These are phyloP conservation scores for Isabelozyma heimii DNA, from an alignment of 805 yeast genomes.

Conservation along the genomic window DNA sequence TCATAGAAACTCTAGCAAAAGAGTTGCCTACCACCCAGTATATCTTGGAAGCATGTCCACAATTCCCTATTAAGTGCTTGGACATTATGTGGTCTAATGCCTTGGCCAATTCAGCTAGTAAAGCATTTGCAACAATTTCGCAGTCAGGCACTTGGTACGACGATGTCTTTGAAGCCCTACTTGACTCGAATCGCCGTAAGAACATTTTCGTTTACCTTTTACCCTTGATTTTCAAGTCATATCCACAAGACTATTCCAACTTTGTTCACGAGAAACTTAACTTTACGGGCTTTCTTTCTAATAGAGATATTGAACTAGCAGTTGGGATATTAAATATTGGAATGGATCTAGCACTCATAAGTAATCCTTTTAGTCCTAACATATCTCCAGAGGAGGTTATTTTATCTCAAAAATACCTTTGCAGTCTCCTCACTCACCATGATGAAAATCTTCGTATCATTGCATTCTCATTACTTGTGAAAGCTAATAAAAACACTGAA, in stretches of 20 bases:
- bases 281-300: conserved; percentile 1
- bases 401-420: conserved; percentile 12
- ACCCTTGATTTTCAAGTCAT: conserved; percentile 58
- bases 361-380: conserved; percentile 5
- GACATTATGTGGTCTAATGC: conserved; percentile 53
- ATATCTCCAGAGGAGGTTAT: conserved; percentile 1
- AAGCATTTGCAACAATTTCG: conserved; percentile 41
- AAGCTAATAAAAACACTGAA: conserved; percentile 59
- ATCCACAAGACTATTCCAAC: conserved; percentile 38
- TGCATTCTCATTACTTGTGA: conserved; percentile 59
- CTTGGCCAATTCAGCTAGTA: conserved; percentile 66
- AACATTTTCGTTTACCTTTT: conserved; percentile 59
- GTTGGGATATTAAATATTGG: conserved; percentile 63
- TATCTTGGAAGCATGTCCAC: conserved; percentile 44
- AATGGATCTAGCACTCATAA: conserved; percentile 41
- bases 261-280: conserved; percentile 24
- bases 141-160: conserved; percentile 45
- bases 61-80: conserved; percentile 48
- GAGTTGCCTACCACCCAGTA: conserved; percentile 39
- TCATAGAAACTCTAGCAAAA: conserved; percentile 55
- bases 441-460: conserved; percentile 44
- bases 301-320: conserved; percentile 35
- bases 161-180: conserved; percentile 33
- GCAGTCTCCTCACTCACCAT: conserved; percentile 45
- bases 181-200: conserved; percentile 27